Evolutionary conservation across 495 filamentous ascomycete species (phyloP).

Genomic region (Aspergillus biplanus): DNA sequence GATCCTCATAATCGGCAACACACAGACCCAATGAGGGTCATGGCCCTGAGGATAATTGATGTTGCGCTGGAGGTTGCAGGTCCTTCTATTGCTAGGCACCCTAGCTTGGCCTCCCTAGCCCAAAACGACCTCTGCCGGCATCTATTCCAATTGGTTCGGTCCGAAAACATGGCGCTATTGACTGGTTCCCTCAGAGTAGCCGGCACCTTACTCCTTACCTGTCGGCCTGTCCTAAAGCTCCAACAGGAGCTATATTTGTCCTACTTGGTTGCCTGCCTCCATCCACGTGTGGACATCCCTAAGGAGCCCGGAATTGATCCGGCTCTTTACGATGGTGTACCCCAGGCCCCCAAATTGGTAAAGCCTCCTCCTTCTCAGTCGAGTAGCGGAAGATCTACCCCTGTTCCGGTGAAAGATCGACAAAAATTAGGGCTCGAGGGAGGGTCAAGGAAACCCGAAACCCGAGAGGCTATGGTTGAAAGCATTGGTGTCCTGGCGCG

Average conservation of each 20-base stretch:
- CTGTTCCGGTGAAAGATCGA: slow-evolving; percentile 90
- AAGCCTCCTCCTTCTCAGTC: slow-evolving; percentile 79
- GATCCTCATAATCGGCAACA: slow-evolving; percentile 91
- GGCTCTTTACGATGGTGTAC: slow-evolving; percentile 89
- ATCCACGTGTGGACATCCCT: slow-evolving; percentile 90
- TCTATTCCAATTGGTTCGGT: slow-evolving; percentile 94
- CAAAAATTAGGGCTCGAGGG: slow-evolving; percentile 94
- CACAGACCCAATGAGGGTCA: slow-evolving; percentile 93
- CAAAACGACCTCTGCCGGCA: slow-evolving; percentile 94
- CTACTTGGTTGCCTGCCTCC: slow-evolving; percentile 91
- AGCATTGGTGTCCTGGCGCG: slow-evolving; percentile 87
- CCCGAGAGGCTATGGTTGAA: slow-evolving; percentile 98
- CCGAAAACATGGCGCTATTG: slow-evolving; percentile 91
- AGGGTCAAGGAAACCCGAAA: slow-evolving; percentile 87
- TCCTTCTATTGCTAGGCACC: slow-evolving; percentile 92
- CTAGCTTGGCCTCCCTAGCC: slow-evolving; percentile 82
- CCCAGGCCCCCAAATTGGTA: slow-evolving; percentile 82
- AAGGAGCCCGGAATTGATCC: slow-evolving; percentile 89
- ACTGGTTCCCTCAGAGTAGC: slow-evolving; percentile 91
- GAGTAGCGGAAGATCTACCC: slow-evolving; percentile 84
- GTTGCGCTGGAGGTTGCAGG: slow-evolving; percentile 96
- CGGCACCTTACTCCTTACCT: slow-evolving; percentile 87
- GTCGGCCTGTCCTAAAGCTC: slow-evolving; percentile 88
- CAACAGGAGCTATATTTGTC: slow-evolving; percentile 97
- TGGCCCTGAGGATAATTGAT: slow-evolving; percentile 96